These are phyloP conservation scores for Lunasporangiospora selenospora DNA, from an alignment of 192 early-diverging fungal species.

Conservation along the genomic window DNA sequence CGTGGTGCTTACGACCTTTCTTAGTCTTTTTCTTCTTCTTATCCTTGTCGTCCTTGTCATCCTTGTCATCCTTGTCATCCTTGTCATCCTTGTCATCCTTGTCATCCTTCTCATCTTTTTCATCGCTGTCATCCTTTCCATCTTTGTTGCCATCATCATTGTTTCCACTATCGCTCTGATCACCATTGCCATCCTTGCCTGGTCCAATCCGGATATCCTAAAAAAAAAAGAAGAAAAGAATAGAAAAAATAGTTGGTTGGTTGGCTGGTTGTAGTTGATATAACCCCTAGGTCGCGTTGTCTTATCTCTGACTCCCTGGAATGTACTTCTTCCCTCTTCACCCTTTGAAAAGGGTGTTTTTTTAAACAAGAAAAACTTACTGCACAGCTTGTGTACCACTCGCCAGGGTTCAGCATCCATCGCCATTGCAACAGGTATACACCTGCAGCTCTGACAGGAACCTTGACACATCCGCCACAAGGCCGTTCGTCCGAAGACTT, in stretches of 20 bases:
- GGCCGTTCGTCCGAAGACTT: conserved; percentile 5
- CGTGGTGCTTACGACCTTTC: not conserved
- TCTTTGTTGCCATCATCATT: not conserved
- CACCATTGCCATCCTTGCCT: not conserved
- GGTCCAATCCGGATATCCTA: conserved; percentile 22
- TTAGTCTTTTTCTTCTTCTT: not conserved
- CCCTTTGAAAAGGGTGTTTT: not conserved
- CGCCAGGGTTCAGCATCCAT: conserved; percentile 44
- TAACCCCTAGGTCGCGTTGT: not conserved
- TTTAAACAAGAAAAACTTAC: not conserved
- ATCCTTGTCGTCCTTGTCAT: not conserved
- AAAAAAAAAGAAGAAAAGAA: not conserved
- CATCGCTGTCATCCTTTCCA: not conserved
- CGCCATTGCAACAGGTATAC: conserved; percentile 43
- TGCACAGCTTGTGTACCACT: conserved; percentile 49
- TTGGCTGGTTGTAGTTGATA: not conserved
- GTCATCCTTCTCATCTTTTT: not conserved
- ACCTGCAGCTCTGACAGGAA: conserved; percentile 25
- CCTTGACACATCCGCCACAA: conserved; percentile 45
- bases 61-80: not conserved
- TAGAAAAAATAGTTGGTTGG: not conserved
- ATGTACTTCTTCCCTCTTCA: too few species aligned
- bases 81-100: not conserved
- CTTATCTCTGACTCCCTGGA: not conserved
- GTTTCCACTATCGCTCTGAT: not conserved